Conservation (phyloP, 2,329 filamentous ascomycete species). For the Orbilia blumenaviensis region DNA sequence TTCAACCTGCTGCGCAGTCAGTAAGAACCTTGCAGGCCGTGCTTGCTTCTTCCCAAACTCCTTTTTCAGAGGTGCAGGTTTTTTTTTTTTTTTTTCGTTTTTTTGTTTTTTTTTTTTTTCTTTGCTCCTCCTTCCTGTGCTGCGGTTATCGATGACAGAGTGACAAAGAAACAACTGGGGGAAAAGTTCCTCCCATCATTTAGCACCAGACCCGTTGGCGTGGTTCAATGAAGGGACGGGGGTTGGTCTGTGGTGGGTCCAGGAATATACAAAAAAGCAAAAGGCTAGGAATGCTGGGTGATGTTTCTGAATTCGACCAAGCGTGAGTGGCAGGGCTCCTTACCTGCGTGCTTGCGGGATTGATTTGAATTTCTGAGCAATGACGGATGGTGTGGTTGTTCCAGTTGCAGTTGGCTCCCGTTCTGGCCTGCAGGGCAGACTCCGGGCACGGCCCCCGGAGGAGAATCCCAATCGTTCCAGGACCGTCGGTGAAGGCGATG, state of each 20-base stretch:
- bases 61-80: conserved; percentile 12
- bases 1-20: conserved; percentile 38
- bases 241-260: conserved; percentile 34
- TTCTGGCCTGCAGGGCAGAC: conserved; percentile 28
- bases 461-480: conserved; percentile 1
- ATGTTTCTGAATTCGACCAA: conserved; percentile 49
- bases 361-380: conserved; percentile 40
- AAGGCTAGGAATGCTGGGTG: conserved; percentile 22
- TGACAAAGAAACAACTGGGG: conserved; percentile 36
- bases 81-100: conserved; percentile 8
- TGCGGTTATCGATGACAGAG: conserved; percentile 27
- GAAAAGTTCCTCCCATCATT: conserved; percentile 15
- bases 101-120: neutral
- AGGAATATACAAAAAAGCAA: conserved; percentile 40
- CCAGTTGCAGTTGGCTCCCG: conserved; percentile 31
- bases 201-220: conserved; percentile 39
- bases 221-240: conserved; percentile 37
- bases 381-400: conserved; percentile 15
- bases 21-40: conserved; percentile 39
- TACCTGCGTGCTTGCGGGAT: conserved; percentile 52
- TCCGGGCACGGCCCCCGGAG: conserved; percentile 41
- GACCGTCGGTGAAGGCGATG: conserved; percentile 47
- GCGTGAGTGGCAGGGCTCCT: conserved; percentile 48
- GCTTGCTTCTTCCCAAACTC: neutral
- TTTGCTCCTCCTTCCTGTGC: conserved; percentile 1